These are phyloP conservation scores for Neurospora cerealis DNA, from an alignment of 495 filamentous ascomycete genomes.

Conservation along the genomic window DNA sequence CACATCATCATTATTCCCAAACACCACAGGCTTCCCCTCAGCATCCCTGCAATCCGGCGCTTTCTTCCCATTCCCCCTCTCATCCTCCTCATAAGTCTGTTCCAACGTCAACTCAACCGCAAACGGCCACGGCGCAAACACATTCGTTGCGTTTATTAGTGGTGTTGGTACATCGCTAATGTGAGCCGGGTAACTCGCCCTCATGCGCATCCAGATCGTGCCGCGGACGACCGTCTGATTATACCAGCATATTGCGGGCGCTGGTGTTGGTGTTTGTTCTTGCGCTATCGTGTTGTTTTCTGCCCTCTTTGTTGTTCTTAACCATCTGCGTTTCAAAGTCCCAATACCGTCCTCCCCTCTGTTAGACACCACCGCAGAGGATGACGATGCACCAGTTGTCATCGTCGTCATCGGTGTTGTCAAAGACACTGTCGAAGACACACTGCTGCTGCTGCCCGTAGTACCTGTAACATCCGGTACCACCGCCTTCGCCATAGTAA, in stretches of 20 bases:
- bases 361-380: not conserved
- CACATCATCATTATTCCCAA: not conserved
- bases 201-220: slow-evolving; percentile 43
- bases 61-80: slow-evolving; percentile 12
- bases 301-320: not conserved
- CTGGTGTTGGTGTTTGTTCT: not conserved
- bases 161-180: not conserved
- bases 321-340: not conserved
- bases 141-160: slow-evolving; percentile 4
- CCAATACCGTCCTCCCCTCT: not conserved
- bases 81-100: slow-evolving; percentile 12
- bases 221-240: slow-evolving; percentile 38
- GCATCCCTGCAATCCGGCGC: slow-evolving; percentile 34
- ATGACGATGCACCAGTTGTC: not conserved
- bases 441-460: not conserved
- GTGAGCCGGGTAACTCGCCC: slow-evolving; percentile 26
- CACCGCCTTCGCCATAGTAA: slow-evolving; percentile 33
- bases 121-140: slow-evolving; percentile 36
- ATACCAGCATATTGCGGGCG: slow-evolving; percentile 36
- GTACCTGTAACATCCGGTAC: slow-evolving; percentile 25
- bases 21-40: slow-evolving; percentile 9
- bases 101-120: slow-evolving; percentile 36
- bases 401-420: not conserved
- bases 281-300: not conserved
- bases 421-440: not conserved